Conservation (phyloP, 768 basidiomycete genomes). For the Suillus subluteus region DNA sequence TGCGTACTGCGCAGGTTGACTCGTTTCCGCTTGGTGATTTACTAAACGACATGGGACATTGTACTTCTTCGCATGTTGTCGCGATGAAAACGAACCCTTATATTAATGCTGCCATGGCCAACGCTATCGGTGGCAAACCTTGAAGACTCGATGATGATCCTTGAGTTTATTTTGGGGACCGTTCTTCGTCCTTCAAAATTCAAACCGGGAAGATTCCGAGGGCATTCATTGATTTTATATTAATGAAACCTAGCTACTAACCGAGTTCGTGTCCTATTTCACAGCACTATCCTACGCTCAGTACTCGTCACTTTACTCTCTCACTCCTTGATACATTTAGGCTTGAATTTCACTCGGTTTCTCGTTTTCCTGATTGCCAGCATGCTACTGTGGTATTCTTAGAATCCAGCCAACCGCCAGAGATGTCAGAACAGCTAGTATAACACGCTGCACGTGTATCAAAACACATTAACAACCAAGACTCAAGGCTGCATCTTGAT, state of each 20-base stretch:
- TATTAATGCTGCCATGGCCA: no score
- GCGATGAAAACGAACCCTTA: no score
- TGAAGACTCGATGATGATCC: not conserved
- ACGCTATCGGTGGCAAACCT: no score
- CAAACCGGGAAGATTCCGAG: slow-evolving; percentile 2
- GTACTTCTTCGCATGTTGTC: no score
- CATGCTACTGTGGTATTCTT: not conserved
- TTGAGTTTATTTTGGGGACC: not conserved
- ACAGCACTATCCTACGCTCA: not conserved
- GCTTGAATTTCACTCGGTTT: not conserved
- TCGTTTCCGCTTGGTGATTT: no score
- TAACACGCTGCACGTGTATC: not conserved
- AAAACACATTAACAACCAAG: not conserved
- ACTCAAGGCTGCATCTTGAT: not conserved
- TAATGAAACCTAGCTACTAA: not conserved
- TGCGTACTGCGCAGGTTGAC: no score
- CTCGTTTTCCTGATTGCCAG: not conserved
- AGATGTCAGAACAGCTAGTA: not conserved
- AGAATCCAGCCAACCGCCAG: not conserved
- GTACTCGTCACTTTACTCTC: not conserved
- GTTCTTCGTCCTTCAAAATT: no score
- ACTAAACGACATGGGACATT: no score
- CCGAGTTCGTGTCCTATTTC: not conserved
- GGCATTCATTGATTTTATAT: slow-evolving; percentile 7
- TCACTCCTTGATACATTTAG: slow-evolving; percentile 1